phyloP scores from a whole-genome alignment of 2,329 filamentous ascomycete genomes.

The Atkinsonella texensis region DNA sequence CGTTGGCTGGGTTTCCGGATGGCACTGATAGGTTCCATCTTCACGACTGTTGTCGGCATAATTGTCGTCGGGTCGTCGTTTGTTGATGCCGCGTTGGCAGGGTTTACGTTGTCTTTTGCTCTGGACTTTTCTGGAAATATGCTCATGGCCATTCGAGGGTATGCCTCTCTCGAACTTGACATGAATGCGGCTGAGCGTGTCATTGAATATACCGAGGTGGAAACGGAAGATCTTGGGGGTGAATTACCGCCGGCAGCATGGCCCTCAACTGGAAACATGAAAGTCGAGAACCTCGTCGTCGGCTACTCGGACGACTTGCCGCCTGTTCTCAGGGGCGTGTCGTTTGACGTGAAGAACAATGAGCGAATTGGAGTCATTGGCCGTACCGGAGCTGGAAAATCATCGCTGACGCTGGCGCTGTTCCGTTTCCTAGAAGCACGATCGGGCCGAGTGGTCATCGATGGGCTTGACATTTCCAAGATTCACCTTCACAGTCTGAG shows the following conservation, averaged over 20 bases:
- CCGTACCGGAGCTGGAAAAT: conserved; percentile 68
- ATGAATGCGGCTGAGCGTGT: conserved; percentile 72
- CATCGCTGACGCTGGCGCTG: conserved; percentile 59
- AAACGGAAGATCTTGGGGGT: conserved; percentile 54
- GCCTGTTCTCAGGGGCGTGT: conserved; percentile 57
- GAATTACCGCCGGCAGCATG: conserved; percentile 54
- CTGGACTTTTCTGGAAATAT: conserved; percentile 55
- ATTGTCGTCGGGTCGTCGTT: conserved; percentile 48
- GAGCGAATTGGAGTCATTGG: conserved; percentile 68
- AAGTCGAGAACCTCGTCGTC: conserved; percentile 62
- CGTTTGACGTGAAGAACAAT: conserved; percentile 52
- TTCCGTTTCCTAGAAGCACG: conserved; percentile 66
- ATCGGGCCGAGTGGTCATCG: conserved; percentile 55
- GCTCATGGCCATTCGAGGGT: conserved; percentile 54
- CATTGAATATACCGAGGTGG: conserved; percentile 59
- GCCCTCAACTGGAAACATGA: conserved; percentile 62
- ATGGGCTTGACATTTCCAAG: conserved; percentile 62
- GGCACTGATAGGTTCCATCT: conserved; percentile 55
- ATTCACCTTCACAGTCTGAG: conserved; percentile 59
- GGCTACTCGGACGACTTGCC: conserved; percentile 60
- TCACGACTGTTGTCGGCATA: conserved; percentile 51
- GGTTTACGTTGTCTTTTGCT: conserved; percentile 64
- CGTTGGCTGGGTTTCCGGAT: conserved; percentile 69
- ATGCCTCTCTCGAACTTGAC: conserved; percentile 60
- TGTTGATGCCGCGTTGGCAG: conserved; percentile 59